These are phyloP conservation scores for Penicillium subrubescens DNA, from an alignment of 495 filamentous ascomycete genomes.

Conservation along the genomic window DNA sequence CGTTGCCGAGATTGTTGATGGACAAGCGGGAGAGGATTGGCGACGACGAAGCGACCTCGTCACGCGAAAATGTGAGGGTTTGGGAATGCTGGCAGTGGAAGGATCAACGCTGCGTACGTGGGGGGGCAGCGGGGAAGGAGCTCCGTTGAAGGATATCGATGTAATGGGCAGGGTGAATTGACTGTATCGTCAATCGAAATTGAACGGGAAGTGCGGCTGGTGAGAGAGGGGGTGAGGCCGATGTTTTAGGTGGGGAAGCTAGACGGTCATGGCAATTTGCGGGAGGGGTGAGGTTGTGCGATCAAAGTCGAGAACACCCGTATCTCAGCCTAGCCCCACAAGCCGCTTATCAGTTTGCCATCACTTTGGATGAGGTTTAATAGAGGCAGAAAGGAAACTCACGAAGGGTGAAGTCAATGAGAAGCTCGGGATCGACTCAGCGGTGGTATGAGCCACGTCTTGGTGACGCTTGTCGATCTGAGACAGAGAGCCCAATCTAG, in stretches of 20 bases:
- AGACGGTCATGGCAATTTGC: constrained; percentile 41
- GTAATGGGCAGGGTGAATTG: not conserved
- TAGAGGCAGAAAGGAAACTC: not conserved
- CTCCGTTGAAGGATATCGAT: not conserved
- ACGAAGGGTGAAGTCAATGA: constrained; percentile 2
- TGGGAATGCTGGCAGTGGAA: constrained; percentile 6
- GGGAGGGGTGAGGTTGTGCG: constrained; percentile 43
- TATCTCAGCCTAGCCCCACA: constrained; percentile 27
- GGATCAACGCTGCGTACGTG: constrained; percentile 9
- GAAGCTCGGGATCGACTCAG: constrained; percentile 2
- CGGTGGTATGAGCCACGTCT: not conserved
- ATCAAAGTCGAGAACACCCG: constrained; percentile 29
- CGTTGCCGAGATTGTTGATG: constrained; percentile 46
- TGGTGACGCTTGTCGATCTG: constrained; percentile 23
- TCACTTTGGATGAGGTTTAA: constrained; percentile 4
- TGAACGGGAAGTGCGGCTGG: not conserved
- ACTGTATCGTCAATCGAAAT: not conserved
- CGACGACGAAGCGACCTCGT: constrained; percentile 32
- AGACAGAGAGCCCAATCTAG: constrained; percentile 23
- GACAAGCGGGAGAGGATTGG: constrained; percentile 19
- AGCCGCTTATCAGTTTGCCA: constrained; percentile 25
- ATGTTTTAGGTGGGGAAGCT: constrained; percentile 22
- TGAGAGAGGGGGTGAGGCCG: not conserved
- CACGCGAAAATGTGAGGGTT: constrained; percentile 24
- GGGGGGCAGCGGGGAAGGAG: constrained; percentile 4